Conservation (phyloP, 2,329 filamentous ascomycete species). For the Pseudogymnoascus sp. region DNA sequence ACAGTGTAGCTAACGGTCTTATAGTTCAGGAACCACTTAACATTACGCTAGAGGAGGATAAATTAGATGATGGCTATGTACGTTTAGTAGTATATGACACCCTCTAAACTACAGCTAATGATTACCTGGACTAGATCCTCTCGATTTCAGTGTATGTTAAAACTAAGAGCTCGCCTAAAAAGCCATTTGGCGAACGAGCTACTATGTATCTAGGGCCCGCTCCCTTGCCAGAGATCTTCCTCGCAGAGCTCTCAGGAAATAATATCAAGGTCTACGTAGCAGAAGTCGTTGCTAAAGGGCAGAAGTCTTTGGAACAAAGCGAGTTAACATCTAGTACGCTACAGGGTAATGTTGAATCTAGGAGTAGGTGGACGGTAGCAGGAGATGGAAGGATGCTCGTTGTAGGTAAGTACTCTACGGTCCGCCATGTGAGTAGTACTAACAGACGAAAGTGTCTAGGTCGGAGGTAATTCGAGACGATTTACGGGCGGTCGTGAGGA, state of each 20-base stretch:
- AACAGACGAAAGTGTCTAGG: slow-evolving; percentile 11
- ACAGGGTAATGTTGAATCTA: neutral
- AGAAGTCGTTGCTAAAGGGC: neutral
- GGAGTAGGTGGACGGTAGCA: neutral
- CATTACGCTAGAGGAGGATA: neutral
- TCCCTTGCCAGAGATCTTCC: neutral
- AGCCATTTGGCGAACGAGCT: neutral
- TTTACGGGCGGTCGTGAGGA: slow-evolving; percentile 12
- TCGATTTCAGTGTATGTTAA: neutral
- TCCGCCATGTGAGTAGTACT: neutral
- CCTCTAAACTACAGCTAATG: neutral
- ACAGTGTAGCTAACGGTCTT: slow-evolving; percentile 9
- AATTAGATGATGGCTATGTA: neutral
- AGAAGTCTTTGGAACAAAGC: neutral
- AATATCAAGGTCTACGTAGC: neutral
- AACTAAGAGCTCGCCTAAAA: neutral
- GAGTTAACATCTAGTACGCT: neutral
- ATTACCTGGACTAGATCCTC: neutral
- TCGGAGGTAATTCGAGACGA: slow-evolving; percentile 13
- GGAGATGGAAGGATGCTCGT: neutral
- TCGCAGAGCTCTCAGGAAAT: neutral
- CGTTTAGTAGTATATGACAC: neutral
- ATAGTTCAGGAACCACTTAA: slow-evolving; percentile 8
- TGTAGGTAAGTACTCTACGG: neutral
- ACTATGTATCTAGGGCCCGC: neutral